These are phyloP conservation scores for Yarrowia divulgata DNA, from an alignment of 805 yeast genomes.

Conservation along the genomic window DNA sequence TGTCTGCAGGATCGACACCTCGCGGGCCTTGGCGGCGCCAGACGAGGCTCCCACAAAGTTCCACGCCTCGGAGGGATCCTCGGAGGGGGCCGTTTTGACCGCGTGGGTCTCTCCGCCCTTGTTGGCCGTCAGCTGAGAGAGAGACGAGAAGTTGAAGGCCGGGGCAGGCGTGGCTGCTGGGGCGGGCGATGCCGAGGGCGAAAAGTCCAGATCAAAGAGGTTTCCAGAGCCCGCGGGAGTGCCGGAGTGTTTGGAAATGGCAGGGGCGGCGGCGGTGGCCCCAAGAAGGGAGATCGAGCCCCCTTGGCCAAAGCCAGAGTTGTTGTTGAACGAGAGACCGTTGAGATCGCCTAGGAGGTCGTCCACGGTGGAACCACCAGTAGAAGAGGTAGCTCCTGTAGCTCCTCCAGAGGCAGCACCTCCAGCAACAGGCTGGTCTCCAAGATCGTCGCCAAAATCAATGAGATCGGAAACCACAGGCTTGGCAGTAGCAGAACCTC, in stretches of 20 bases:
- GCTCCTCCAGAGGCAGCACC: constrained; percentile 42
- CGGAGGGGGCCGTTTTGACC: constrained; percentile 32
- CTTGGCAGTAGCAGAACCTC: constrained; percentile 44
- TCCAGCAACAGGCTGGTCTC: constrained; percentile 44
- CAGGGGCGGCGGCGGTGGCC: constrained; percentile 48
- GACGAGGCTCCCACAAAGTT: constrained; percentile 34
- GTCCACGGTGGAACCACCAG: constrained; percentile 55
- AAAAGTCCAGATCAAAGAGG: constrained; percentile 41
- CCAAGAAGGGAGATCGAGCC: constrained; percentile 58
- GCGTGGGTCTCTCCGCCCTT: constrained; percentile 29
- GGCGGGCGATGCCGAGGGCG: constrained; percentile 41
- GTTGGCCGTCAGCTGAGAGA: constrained; percentile 36
- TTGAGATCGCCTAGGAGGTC: constrained; percentile 81
- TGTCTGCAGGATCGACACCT: constrained; percentile 16
- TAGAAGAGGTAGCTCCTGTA: background rate
- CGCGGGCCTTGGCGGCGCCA: constrained; percentile 4
- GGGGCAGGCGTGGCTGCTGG: constrained; percentile 42
- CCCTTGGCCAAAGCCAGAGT: constrained; percentile 58
- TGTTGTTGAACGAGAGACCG: constrained; percentile 63
- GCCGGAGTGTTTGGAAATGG: constrained; percentile 13
- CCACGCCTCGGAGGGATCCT: constrained; percentile 28
- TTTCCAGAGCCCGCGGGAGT: constrained; percentile 41
- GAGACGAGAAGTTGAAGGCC: constrained; percentile 33
- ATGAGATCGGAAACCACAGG: constrained; percentile 55
- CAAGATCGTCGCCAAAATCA: constrained; percentile 69